These are phyloP conservation scores for Pulveroboletus ravenelii DNA, from an alignment of 768 basidiomycete genomes.

Conservation along the genomic window DNA sequence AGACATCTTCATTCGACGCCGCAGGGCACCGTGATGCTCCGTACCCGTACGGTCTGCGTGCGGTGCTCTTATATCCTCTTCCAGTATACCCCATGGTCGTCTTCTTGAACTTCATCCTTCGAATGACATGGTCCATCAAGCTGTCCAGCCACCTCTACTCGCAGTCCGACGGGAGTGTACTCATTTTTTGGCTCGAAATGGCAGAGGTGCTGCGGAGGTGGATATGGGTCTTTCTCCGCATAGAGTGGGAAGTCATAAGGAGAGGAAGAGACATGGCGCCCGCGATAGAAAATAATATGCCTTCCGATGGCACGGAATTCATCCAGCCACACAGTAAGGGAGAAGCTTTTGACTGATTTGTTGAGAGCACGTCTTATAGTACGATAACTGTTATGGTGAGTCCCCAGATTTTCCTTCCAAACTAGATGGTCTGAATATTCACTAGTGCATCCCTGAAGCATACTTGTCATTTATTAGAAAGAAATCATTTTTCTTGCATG, in stretches of 20 bases:
- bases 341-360: slow-evolving; percentile 15
- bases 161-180: slow-evolving; percentile 67
- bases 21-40: slow-evolving; percentile 12
- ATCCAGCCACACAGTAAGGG: slow-evolving; percentile 11
- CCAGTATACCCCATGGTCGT: slow-evolving; percentile 80
- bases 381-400: slow-evolving; percentile 13
- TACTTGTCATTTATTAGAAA: slow-evolving; percentile 1
- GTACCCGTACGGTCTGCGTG: slow-evolving; percentile 71
- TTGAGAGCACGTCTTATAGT: background rate
- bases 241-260: slow-evolving; percentile 94
- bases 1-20: slow-evolving; percentile 16
- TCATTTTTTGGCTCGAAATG: slow-evolving; percentile 88
- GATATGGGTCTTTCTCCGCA: slow-evolving; percentile 97
- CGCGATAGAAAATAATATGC: slow-evolving; percentile 1
- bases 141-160: slow-evolving; percentile 82
- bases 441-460: slow-evolving; percentile 1
- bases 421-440: background rate
- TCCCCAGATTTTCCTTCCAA: background rate
- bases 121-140: slow-evolving; percentile 93
- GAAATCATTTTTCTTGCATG: background rate
- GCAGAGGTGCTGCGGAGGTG: slow-evolving; percentile 87
- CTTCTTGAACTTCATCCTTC: slow-evolving; percentile 77
- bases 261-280: slow-evolving; percentile 27
- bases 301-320: slow-evolving; percentile 13
- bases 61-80: slow-evolving; percentile 72